Conservation (phyloP, 495 filamentous ascomycete species). For the Tuber calosporum region DNA sequence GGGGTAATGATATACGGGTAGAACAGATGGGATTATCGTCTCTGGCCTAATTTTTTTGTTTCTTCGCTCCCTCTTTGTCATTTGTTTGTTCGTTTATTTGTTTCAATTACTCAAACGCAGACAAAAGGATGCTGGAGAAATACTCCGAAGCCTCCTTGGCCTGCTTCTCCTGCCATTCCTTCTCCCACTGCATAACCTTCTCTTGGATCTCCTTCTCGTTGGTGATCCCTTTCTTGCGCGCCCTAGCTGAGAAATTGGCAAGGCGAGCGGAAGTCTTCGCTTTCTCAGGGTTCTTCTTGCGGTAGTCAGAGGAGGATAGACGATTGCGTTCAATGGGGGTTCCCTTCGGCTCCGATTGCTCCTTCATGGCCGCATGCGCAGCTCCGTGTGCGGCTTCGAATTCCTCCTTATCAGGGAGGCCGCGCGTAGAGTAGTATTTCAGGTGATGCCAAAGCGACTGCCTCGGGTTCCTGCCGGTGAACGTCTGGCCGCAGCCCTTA, state of each 20-base stretch:
- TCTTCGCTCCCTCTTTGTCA: not conserved
- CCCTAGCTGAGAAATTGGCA: constrained; percentile 39
- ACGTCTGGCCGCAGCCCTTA: constrained; percentile 40
- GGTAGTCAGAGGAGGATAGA: constrained; percentile 40
- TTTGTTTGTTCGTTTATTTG: not conserved
- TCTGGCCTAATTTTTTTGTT: not conserved
- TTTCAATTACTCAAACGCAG: constrained; percentile 35
- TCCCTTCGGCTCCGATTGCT: constrained; percentile 40
- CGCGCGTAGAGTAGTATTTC: constrained; percentile 41
- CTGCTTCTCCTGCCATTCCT: constrained; percentile 42
- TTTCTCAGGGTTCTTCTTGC: constrained; percentile 41
- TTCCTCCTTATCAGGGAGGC: constrained; percentile 37
- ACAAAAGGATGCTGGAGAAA: constrained; percentile 40
- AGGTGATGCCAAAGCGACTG: constrained; percentile 40
- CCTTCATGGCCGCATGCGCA: constrained; percentile 38
- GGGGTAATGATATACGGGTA: not conserved
- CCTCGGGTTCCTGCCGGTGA: constrained; percentile 40
- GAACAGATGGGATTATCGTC: not conserved
- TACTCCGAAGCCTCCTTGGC: constrained; percentile 40
- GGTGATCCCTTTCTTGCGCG: constrained; percentile 39
- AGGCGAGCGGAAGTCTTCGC: constrained; percentile 40
- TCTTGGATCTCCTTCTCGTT: constrained; percentile 39
- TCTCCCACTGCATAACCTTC: constrained; percentile 37
- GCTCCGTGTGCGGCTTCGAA: constrained; percentile 39
- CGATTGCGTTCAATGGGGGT: constrained; percentile 40